Evolutionary conservation across 2,329 filamentous ascomycete species (phyloP).

Genomic region (Lachnellula willkommii): DNA sequence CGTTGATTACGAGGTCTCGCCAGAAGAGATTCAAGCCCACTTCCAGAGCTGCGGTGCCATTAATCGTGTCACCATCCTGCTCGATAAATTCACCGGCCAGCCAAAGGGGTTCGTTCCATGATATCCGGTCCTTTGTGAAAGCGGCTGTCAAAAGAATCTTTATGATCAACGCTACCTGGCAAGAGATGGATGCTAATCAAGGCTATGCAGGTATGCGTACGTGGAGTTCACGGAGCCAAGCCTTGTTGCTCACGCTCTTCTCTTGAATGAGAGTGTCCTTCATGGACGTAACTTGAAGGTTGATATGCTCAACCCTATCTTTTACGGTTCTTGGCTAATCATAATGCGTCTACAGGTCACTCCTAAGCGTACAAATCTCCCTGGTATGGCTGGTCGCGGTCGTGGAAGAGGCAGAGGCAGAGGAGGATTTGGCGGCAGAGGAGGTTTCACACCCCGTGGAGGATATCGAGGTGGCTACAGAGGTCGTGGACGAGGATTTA

Average conservation of each 20-base stretch:
- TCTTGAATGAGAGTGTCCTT: slow-evolving; percentile 94
- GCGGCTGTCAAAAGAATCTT: slow-evolving; percentile 20
- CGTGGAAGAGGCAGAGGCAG: slow-evolving; percentile 47
- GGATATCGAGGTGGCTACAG: slow-evolving; percentile 58
- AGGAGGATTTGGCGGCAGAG: slow-evolving; percentile 38
- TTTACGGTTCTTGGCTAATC: slow-evolving; percentile 7
- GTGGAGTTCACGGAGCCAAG: slow-evolving; percentile 96
- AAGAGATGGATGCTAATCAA: slow-evolving; percentile 47
- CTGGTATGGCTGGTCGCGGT: slow-evolving; percentile 74
- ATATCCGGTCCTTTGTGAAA: slow-evolving; percentile 18
- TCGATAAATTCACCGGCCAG: slow-evolving; percentile 98
- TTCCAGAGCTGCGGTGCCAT: slow-evolving; percentile 97
- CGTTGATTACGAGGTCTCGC: slow-evolving; percentile 94
- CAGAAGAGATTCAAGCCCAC: slow-evolving; percentile 96
- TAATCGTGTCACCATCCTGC: slow-evolving; percentile 92
- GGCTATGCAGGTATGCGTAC: slow-evolving; percentile 76
- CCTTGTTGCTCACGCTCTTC: slow-evolving; percentile 85
- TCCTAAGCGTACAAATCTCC: slow-evolving; percentile 94
- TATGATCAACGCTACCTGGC: slow-evolving; percentile 48
- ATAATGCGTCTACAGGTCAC: slow-evolving; percentile 51
- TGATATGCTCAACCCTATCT: slow-evolving; percentile 19
- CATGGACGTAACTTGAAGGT: slow-evolving; percentile 95
- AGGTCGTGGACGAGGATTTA: slow-evolving; percentile 55
- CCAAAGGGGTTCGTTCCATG: slow-evolving; percentile 81
- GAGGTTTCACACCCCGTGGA: slow-evolving; percentile 37